Conservation (phyloP, 495 filamentous ascomycete species). For the Trichoderma parareesei region DNA sequence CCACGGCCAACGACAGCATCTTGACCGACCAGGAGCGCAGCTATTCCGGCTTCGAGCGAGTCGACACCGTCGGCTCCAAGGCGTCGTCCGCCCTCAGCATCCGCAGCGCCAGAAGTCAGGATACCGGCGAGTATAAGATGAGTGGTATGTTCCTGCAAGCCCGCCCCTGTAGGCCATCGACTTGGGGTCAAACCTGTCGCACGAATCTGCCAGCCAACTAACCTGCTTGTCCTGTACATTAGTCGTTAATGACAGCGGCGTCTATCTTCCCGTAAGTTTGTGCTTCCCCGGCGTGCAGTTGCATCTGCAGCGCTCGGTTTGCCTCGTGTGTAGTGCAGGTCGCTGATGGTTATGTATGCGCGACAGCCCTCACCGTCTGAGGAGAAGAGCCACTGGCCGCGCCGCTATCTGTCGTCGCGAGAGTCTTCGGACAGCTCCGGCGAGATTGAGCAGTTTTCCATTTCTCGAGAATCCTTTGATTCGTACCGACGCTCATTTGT, state of each 20-base stretch:
- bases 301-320: not conserved
- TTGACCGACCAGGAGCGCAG: slow-evolving; percentile 17
- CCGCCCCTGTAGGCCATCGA: slow-evolving; percentile 5
- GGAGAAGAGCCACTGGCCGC: slow-evolving; percentile 76
- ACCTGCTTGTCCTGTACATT: slow-evolving; percentile 15
- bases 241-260: slow-evolving; percentile 96
- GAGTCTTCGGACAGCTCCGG: slow-evolving; percentile 59
- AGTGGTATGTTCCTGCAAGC: slow-evolving; percentile 50
- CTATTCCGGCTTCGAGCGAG: slow-evolving; percentile 43
- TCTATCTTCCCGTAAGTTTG: slow-evolving; percentile 78
- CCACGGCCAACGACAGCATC: slow-evolving; percentile 29
- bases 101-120: slow-evolving; percentile 44
- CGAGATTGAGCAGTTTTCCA: slow-evolving; percentile 89
- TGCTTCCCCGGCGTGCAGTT: not conserved
- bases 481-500: slow-evolving; percentile 96
- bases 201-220: slow-evolving; percentile 17
- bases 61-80: slow-evolving; percentile 47
- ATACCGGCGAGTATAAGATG: slow-evolving; percentile 71
- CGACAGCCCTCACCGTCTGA: slow-evolving; percentile 81
- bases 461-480: slow-evolving; percentile 96
- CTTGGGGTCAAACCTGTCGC: not conserved
- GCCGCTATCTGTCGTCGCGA: slow-evolving; percentile 60
- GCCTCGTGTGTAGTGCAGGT: slow-evolving; percentile 7
- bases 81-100: slow-evolving; percentile 55
- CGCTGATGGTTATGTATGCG: slow-evolving; percentile 13